Base-by-base conservation (phyloP, 2,329 filamentous ascomycete species). In the Monosporascus sp. region DNA sequence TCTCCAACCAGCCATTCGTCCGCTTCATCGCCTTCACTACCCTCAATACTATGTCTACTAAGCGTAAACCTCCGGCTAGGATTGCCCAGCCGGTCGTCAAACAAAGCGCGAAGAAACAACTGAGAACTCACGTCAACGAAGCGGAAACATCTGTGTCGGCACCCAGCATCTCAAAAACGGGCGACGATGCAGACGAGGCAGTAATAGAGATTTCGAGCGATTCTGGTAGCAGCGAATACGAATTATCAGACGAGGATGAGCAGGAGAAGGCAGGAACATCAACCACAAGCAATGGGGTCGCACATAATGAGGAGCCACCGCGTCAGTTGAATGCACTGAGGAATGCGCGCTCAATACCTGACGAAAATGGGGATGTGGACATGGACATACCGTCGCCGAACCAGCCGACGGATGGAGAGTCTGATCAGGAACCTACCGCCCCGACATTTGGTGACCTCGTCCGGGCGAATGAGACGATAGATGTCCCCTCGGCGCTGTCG, bases 381-480 rank as follows among this genome's bases (percentile, higher is more conserved):
- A 60, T 65, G n/a, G 58, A 66, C 31, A 66, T 66, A 64, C 56
- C 57, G 37, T 67, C 63, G 31, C 60, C 58, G 45, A 63, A 54
- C 51, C 55, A 56, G 31, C 60, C 54, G 53, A 62, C 66, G 39
- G 70, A 69, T 50, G 67, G 64, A 43, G 72, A 70, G 35, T 76
- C 75, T 36, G 77, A 80, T 54, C 74, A 72, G 45, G 77, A 82
- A 52, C 73, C 72, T 6, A 71, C 74, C 18, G 76, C 73, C 31
- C 88, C 90, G 3, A 89, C 90, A 0, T 96, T 97, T 68, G 93
- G 91, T 62, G 93, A 97, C 67, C 82, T 95, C 46, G 78, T 96
- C 43, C 87, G 85, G 61, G 83, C 85, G 53, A 80, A 84, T 54
- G 85, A 88, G 58, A 81, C 87, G 49, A 87, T 96, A 63, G 89